Evolutionary conservation across 768 basidiomycete genomes (phyloP).

Genomic region (Trametopsis cervina): DNA sequence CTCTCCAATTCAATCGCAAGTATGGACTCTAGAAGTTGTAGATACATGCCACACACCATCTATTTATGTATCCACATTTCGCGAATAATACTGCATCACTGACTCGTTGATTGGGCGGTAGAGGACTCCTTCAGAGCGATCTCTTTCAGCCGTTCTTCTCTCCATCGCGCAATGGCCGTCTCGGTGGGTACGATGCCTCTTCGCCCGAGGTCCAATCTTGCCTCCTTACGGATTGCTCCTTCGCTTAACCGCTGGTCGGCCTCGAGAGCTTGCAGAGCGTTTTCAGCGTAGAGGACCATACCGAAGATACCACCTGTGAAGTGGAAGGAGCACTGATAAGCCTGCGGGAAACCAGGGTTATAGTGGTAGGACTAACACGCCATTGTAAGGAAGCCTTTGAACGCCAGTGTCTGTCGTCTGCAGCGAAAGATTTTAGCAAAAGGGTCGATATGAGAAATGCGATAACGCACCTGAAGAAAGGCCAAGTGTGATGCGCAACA

Average conservation of each 20-base stretch:
- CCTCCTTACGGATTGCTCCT: constrained; percentile 62
- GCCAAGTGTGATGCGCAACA: constrained; percentile 66
- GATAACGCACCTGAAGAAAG: constrained; percentile 52
- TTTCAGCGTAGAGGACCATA: constrained; percentile 70
- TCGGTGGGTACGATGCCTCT: constrained; percentile 77
- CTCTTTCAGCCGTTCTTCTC: constrained; percentile 29
- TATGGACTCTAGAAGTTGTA: not conserved
- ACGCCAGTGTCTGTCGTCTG: constrained; percentile 73
- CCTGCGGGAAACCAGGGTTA: too few species aligned
- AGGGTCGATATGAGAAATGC: not conserved
- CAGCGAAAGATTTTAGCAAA: not conserved
- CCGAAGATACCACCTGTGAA: constrained; percentile 51
- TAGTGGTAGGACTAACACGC: not conserved
- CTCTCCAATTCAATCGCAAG: too few species aligned
- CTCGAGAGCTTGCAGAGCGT: constrained; percentile 68
- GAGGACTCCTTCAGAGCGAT: not conserved
- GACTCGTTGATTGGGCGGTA: not conserved
- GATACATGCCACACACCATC: too few species aligned
- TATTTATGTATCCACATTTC: not conserved
- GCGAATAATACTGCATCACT: not conserved
- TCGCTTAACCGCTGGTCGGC: constrained; percentile 58
- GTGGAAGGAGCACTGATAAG: constrained; percentile 42
- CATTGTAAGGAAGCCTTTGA: constrained; percentile 65
- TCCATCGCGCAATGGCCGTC: constrained; percentile 80
- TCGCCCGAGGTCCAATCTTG: constrained; percentile 65